Evolutionary conservation across 768 basidiomycete species (phyloP), one percentile per base, ranked within the genome.

Genomic region (Galerina sulciceps): DNA sequence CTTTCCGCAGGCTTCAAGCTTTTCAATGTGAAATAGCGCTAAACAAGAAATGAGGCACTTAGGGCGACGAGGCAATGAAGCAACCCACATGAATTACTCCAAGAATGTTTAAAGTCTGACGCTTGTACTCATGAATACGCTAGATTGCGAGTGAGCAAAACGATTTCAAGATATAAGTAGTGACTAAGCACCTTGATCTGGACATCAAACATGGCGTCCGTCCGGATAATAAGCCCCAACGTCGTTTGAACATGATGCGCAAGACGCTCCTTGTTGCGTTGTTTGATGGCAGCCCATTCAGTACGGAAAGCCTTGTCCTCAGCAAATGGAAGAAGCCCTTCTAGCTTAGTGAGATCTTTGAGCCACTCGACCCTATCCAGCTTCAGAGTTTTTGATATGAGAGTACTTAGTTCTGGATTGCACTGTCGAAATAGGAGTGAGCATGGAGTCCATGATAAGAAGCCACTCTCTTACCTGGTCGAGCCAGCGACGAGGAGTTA

Each of bases 51-150:
- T 44, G 13, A 63, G 36, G 49, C 36, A 38, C 35, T 26, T 13
- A 26, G n/a, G 3, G 31, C 31, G 8, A 36, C 42, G 37, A 13
- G 44, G 6, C 31, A 2, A 20, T 0, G 46, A 26, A 15, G 40
- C 5, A 37, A 75, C 88, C 38, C 63, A 93, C 91, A 70, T 94
- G 89, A 61, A 96, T 85, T 58, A 95, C 90, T 49, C 90, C 91
- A 49, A 99, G 82, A 65, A 97, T 94, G 74, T 98, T 99, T 70
- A 99, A 79, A 1, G 89, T 92, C 82, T 99, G 96, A 56, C 97
- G 90, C 86, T 94, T 94, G 69, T 92, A 96, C 76, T 97, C 94
- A 63, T 98, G 96, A 61, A 96, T 76, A 65, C 96, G 86, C 89
- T 94, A 63, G 34, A 57, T 62, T n/a, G 13, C 41, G 46, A 4